Conservation (phyloP, 352 stramenopile genomes). For the Salisapilia sapeloensis region DNA sequence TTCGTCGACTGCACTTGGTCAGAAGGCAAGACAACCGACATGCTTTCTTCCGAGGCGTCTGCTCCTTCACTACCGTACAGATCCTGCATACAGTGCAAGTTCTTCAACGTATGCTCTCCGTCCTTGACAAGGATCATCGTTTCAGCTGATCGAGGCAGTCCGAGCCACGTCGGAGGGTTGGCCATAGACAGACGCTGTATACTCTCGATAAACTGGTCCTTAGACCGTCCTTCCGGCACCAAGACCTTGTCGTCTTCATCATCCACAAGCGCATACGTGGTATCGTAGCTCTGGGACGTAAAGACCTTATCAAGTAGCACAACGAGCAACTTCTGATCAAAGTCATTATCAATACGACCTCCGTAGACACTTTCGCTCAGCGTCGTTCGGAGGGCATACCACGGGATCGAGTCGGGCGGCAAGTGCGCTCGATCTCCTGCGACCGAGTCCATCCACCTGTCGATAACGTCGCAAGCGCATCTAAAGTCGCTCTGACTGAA, state of each 20-base stretch:
- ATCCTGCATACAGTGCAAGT: conserved; percentile 74
- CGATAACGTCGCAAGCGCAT: conserved; percentile 95
- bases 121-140: conserved; percentile 77
- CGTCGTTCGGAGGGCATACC: conserved; percentile 93
- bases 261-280: conserved; percentile 48
- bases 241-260: conserved; percentile 30
- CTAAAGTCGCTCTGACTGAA: conserved; percentile 98
- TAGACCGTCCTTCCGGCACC: conserved; percentile 82
- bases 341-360: conserved; percentile 92
- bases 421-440: conserved; percentile 72
- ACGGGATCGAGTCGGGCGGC: conserved; percentile 95
- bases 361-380: conserved; percentile 96
- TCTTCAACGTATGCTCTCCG: conserved; percentile 51
- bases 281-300: conserved; percentile 89
- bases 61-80: conserved; percentile 48
- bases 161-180: conserved; percentile 88
- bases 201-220: conserved; percentile 86
- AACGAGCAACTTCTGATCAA: conserved; percentile 93
- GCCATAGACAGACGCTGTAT: conserved; percentile 67
- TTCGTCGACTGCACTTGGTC: conserved; percentile 8
- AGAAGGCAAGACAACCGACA: conserved; percentile 23
- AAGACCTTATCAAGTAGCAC: conserved; percentile 89
- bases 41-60: conserved; percentile 32
- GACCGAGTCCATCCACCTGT: conserved; percentile 90
- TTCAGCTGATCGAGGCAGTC: conserved; percentile 84